A percentile compares a stretch with the other conserved stretches of the same genome.
These are phyloP conservation scores for Biscogniauxia marginata DNA, from an alignment of 2,329 filamentous ascomycete species.

Conservation along the genomic window DNA sequence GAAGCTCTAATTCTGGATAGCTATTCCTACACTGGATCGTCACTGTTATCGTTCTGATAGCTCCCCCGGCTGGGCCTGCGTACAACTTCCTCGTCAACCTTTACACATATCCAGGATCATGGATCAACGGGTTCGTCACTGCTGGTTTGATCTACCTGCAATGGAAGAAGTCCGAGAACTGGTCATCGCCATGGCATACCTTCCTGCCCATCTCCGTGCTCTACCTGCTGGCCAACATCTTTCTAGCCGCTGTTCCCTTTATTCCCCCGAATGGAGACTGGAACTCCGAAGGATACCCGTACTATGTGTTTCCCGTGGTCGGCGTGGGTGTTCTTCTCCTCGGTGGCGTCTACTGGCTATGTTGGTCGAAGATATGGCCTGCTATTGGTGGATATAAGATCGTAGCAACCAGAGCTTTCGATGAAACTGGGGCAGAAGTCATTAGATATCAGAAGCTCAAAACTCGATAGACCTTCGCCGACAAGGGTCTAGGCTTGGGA, in stretches of 20 bases:
- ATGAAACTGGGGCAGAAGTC: constrained; percentile 35
- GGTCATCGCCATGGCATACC: constrained; percentile 53
- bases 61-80: constrained; percentile 64
- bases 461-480: constrained; percentile 14
- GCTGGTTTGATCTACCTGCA: constrained; percentile 53
- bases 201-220: constrained; percentile 47
- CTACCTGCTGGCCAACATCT: constrained; percentile 51
- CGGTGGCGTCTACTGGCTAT: constrained; percentile 51
- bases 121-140: constrained; percentile 53
- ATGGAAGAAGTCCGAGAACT: constrained; percentile 48
- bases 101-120: constrained; percentile 52
- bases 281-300: constrained; percentile 51
- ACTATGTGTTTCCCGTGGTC: constrained; percentile 56
- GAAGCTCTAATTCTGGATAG: constrained; percentile 19
- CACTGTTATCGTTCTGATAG: constrained; percentile 63
- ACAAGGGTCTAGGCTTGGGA: background rate
- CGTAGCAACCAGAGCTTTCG: constrained; percentile 42
- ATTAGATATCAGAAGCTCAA: constrained; percentile 31
- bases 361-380: constrained; percentile 52
- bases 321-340: constrained; percentile 51
- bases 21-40: constrained; percentile 66
- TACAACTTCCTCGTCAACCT: constrained; percentile 67
- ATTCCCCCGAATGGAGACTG: constrained; percentile 50
- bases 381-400: constrained; percentile 49
- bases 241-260: constrained; percentile 53